Base-by-base conservation (phyloP, 345 rosid species). In the Syzygium aromaticum region DNA sequence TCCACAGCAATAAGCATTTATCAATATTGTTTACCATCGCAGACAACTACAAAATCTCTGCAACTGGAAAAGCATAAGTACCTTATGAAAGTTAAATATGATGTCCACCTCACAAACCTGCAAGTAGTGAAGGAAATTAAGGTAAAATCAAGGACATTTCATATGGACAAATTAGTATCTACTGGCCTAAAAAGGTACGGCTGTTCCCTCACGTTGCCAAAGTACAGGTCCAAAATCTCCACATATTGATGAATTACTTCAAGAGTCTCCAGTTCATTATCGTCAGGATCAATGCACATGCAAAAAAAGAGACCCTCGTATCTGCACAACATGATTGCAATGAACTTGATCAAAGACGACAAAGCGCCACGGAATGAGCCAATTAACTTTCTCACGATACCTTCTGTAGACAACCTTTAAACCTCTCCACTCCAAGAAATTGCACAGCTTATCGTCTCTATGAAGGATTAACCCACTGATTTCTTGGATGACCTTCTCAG, bases 391-490 rank as follows among this genome's bases (percentile, higher is more conserved):
- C 13, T 67, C 46, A 8, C 5, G 7, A 63, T 86, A 93, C 98
- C 98, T 95, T 90, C 93, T 96, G 88, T 97, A 97, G 82, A 97
- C 99, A 85, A 97, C 98, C 88, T 95, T 95, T 90, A 90, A 91
- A n/a, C 98, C 99, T 91, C 97, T 94, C 98, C 98, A 97, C 80
- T 98, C 99, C 54, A 96, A 93, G 86, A 98, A 96, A 86, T 96
- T 98, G 89, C 99, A 97, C 49, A 96, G 98, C 89, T 97, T 95
- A 14, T 98, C 96, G 30, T 95, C 99, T 89, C 99, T 92, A 28
- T 87, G 67, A 67, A 98, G 95, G 89, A 98, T 94, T 51, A 92
- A 93, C 57, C 98, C 97, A 87, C 99, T 94, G 64, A 96, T 96
- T 89, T 97, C 99, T 77, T 96, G 97, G 86, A 97, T 94, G 84